Percentiles rank a stretch among this genome's conserved stretches.
phyloP scores from a whole-genome alignment of 2,329 filamentous ascomycete genomes.

The Nothomitra cinnamomea region DNA sequence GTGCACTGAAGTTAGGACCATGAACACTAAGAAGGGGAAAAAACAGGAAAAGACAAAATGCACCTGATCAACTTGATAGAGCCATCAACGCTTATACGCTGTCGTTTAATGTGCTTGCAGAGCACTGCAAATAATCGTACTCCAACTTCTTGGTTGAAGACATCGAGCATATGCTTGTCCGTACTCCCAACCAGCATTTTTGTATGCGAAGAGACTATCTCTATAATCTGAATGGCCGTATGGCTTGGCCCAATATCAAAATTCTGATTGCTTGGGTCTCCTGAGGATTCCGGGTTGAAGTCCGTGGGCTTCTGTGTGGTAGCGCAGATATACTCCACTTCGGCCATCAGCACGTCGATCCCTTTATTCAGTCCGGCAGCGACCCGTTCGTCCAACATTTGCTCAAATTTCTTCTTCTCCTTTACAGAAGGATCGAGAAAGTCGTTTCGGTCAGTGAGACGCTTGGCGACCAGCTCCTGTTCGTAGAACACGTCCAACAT shows the following conservation, averaged over 20 bases:
- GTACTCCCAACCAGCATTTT: conserved; percentile 87
- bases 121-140: conserved; percentile 78
- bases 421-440: conserved; percentile 83
- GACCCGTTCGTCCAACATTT: conserved; percentile 94
- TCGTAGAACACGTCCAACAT: conserved; percentile 99
- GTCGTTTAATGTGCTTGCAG: conserved; percentile 94
- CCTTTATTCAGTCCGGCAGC: conserved; percentile 92
- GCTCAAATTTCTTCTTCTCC: conserved; percentile 96
- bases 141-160: conserved; percentile 96
- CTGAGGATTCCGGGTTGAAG: conserved; percentile 54
- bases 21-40: background rate
- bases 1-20: background rate
- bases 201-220: conserved; percentile 76
- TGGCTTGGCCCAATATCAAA: conserved; percentile 55
- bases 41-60: background rate
- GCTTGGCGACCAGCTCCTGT: conserved; percentile 71
- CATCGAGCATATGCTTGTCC: conserved; percentile 94
- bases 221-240: conserved; percentile 65
- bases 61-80: conserved; percentile 73
- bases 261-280: conserved; percentile 19
- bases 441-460: conserved; percentile 80
- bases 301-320: conserved; percentile 75
- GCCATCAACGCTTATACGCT: conserved; percentile 77
- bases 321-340: conserved; percentile 87
- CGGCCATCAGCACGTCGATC: conserved; percentile 95